These are phyloP conservation scores for Cucumis cinereus DNA, from an alignment of 306 rosid genomes.

Conservation along the genomic window DNA sequence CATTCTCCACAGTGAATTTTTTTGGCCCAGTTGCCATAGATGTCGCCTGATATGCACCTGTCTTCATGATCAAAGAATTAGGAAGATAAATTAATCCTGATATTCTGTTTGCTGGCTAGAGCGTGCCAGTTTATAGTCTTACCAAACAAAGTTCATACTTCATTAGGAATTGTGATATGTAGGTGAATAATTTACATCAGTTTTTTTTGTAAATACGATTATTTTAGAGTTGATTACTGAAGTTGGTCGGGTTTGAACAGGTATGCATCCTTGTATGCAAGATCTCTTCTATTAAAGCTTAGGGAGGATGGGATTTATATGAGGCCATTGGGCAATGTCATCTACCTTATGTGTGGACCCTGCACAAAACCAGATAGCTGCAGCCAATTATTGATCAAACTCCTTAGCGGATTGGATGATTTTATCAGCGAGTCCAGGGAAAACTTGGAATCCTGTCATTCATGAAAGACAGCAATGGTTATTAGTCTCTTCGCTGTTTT, in stretches of 20 bases:
- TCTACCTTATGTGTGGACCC: conserved; percentile 86
- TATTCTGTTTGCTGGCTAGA: background rate
- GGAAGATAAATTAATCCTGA: background rate
- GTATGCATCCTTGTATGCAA: conserved; percentile 66
- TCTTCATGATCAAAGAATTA: background rate
- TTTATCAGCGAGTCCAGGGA: conserved; percentile 15
- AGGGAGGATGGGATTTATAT: conserved; percentile 61
- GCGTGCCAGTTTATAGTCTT: background rate
- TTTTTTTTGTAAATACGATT: background rate
- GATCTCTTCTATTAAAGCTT: conserved; percentile 60
- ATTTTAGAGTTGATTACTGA: background rate
- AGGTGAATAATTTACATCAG: background rate
- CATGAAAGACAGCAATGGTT: background rate
- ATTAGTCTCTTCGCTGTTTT: background rate
- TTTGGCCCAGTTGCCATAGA: background rate
- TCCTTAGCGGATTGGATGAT: conserved; percentile 50
- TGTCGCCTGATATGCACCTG: background rate
- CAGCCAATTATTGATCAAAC: conserved; percentile 54
- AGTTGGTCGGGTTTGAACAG: conserved; percentile 23
- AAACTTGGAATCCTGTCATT: background rate
- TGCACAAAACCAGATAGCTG: conserved; percentile 69
- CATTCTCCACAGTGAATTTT: background rate
- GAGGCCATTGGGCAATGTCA: conserved; percentile 81
- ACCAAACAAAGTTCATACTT: background rate
- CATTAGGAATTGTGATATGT: background rate